Conservation (phyloP, 1,284 basidiomycete species). For the Takashimella tepidaria region DNA sequence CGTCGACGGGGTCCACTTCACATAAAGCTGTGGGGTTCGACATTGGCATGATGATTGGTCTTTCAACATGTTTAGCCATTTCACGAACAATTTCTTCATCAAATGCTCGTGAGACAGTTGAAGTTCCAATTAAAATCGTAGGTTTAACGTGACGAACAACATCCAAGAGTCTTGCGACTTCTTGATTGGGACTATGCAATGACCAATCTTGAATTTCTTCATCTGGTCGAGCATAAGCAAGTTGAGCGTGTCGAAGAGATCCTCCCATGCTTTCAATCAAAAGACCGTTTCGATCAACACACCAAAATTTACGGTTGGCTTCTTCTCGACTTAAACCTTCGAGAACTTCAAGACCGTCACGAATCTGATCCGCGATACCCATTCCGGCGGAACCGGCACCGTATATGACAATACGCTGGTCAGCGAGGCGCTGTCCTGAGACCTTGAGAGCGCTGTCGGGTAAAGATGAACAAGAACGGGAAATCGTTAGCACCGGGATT, state of each 20-base stretch:
- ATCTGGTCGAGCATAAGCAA: slow-evolving; percentile 48
- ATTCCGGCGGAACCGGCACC: slow-evolving; percentile 78
- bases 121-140: slow-evolving; percentile 78
- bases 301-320: slow-evolving; percentile 65
- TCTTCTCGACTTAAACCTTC: slow-evolving; percentile 58
- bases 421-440: slow-evolving; percentile 60
- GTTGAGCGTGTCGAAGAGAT: slow-evolving; percentile 45
- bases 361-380: slow-evolving; percentile 61
- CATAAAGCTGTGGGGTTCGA: slow-evolving; percentile 73
- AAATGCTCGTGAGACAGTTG: slow-evolving; percentile 74
- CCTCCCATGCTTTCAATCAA: slow-evolving; percentile 51
- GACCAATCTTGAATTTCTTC: slow-evolving; percentile 47
- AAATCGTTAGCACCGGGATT: no score
- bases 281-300: slow-evolving; percentile 49
- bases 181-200: slow-evolving; percentile 34
- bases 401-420: slow-evolving; percentile 72
- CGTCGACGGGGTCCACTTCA: slow-evolving; percentile 61
- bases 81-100: slow-evolving; percentile 62
- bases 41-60: slow-evolving; percentile 76
- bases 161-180: slow-evolving; percentile 48
- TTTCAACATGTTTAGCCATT: slow-evolving; percentile 64
- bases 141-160: slow-evolving; percentile 63
- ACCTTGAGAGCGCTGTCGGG: slow-evolving; percentile 57
- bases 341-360: slow-evolving; percentile 65
- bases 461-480: slow-evolving; percentile 2